Evolutionary conservation across 371 early-diverging fungal species (phyloP), one percentile per base, ranked within the genome.

Genomic region (Lichtheimia ornata): DNA sequence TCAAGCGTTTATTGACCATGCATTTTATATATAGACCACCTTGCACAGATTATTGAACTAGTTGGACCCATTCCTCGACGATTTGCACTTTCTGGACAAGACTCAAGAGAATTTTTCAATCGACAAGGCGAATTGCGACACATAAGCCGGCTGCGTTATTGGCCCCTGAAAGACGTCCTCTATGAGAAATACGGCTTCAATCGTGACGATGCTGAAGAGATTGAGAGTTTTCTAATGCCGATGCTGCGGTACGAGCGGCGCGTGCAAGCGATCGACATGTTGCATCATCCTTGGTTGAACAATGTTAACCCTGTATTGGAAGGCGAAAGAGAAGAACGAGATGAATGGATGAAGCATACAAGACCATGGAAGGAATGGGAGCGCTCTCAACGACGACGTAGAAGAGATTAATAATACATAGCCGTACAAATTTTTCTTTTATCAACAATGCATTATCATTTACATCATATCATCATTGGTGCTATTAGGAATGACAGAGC

Each of bases 41-140:
- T 97, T 51, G 98, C 98, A 0, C 98, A 96, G 72, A 97, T 98
- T 40, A 88, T 93, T 20, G 98, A 98, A 73, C 82, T 96, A 9
- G 73, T 98, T 50, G 97, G 96, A 9, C 81, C 79, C 7, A 88
- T 96, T 69, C 91, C 93, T 1, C 88, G 84, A 63, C 72, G 76
- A 11, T 73, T 94, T 59, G 87, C 91, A 2, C 73, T 90, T 24
- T 79, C 82, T 1, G 97, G 96, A 6, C 87, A 85, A 65, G 88
- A 88, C 66, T 87, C 89, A 14, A 63, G 69, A 24, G 93, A 94
- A 58, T 83, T 90, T 57, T 97, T 97, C 63, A 91, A 87, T 66
- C 81, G 86, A 17, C 82, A 85, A 66, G 88, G 89, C 6, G 90
- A 92, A 59, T 81, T 97, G 56, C 86, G 93, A 22, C 90, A 92